Percentiles rank a stretch among this genome's conserved stretches.
Evolutionary conservation across 345 rosid species (phyloP).

Genomic region (Cardamine chenopodiifolia): DNA sequence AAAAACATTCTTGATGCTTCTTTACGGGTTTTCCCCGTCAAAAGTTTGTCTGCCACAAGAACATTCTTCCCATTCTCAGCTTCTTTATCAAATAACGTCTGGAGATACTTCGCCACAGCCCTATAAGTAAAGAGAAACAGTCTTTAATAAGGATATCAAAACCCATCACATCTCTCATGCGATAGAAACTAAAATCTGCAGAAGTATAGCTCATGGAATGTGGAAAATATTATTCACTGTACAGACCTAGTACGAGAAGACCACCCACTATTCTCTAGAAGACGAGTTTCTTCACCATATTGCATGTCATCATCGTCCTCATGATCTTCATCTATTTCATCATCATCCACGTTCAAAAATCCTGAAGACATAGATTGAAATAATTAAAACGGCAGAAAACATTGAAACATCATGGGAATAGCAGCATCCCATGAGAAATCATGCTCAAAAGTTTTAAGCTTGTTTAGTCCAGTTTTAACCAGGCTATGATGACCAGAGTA

Average conservation of each 20-base stretch:
- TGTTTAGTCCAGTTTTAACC: constrained; percentile 18
- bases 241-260: constrained; percentile 95
- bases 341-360: constrained; percentile 90
- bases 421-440: constrained; percentile 24
- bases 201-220: not conserved
- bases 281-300: constrained; percentile 57
- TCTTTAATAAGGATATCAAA: constrained; percentile 2
- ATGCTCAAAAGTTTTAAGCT: constrained; percentile 10
- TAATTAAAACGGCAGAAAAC: constrained; percentile 25
- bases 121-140: constrained; percentile 44
- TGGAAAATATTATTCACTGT: not conserved
- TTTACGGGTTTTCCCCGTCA: constrained; percentile 92
- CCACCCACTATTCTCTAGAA: constrained; percentile 95
- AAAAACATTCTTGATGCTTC: constrained; percentile 99
- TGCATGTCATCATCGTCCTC: constrained; percentile 53
- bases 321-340: constrained; percentile 75
- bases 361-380: constrained; percentile 48
- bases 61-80: constrained; percentile 59
- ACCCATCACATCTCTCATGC: not conserved
- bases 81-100: constrained; percentile 69
- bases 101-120: constrained; percentile 94
- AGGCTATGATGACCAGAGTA: constrained; percentile 3
- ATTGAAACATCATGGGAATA: constrained; percentile 24
- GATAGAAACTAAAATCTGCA: not conserved
- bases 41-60: constrained; percentile 65